A percentile compares a stretch with the other conserved stretches of the same genome.
Evolutionary conservation across 1,284 basidiomycete species (phyloP).

Genomic region (Sutorius eximius): DNA sequence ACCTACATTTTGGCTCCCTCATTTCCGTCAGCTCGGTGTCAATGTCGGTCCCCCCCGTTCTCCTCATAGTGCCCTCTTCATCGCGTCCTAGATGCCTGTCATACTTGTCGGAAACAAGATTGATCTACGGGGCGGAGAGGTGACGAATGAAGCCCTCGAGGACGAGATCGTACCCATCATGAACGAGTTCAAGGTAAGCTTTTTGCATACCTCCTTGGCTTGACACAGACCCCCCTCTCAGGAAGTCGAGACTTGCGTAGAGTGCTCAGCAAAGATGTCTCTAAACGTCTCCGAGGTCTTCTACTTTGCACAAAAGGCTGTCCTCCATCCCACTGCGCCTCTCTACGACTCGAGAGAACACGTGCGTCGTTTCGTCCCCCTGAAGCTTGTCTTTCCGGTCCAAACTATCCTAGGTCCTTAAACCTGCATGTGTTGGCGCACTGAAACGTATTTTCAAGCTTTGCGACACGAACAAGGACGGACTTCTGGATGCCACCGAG

Average conservation of each 20-base stretch:
- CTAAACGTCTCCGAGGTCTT: slow-evolving; percentile 98
- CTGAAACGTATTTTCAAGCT: slow-evolving; percentile 94
- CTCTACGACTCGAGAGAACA: slow-evolving; percentile 97
- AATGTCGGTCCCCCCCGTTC: slow-evolving; percentile 57
- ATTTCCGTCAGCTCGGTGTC: slow-evolving; percentile 92
- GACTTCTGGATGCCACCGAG: slow-evolving; percentile 85
- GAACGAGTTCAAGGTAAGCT: slow-evolving; percentile 90
- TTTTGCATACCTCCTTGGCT: slow-evolving; percentile 5
- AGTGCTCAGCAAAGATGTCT: slow-evolving; percentile 88
- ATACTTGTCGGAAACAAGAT: slow-evolving; percentile 99
- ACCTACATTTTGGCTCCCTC: slow-evolving; percentile 98
- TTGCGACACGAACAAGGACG: slow-evolving; percentile 94
- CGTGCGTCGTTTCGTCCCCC: slow-evolving; percentile 41
- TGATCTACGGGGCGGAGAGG: slow-evolving; percentile 88
- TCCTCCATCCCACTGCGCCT: slow-evolving; percentile 95
- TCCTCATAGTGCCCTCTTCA: slow-evolving; percentile 5
- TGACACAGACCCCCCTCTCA: slow-evolving; percentile 34
- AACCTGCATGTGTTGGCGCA: slow-evolving; percentile 89
- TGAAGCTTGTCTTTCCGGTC: slow-evolving; percentile 2
- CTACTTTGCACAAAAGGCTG: slow-evolving; percentile 98
- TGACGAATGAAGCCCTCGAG: slow-evolving; percentile 93
- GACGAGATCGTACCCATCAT: slow-evolving; percentile 94
- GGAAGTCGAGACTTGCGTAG: slow-evolving; percentile 98
- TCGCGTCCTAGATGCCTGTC: slow-evolving; percentile 76
- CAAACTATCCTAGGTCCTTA: slow-evolving; percentile 64